Base-by-base conservation (phyloP, 2,329 filamentous ascomycete species). In the Pestalotiopsis sp. region DNA sequence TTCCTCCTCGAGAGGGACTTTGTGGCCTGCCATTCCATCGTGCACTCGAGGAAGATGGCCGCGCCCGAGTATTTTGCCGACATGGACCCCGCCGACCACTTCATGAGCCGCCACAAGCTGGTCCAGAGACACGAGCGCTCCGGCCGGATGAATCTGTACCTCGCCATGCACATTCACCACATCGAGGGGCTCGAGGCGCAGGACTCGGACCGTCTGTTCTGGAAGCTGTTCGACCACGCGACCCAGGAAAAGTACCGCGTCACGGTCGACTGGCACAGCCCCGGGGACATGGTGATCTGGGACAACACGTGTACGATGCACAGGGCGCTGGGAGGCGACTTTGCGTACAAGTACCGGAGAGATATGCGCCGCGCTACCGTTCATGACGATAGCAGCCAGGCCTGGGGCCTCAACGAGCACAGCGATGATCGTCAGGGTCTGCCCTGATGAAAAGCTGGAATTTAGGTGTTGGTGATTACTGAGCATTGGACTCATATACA, bases 81-180 rank as follows among this genome's bases (percentile, higher is more conserved):
- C 31, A 70, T 82, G 4, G 73, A 79, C 38, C 72, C 77, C 1
- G 66, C 72, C 36, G 70, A 73, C 45, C 69, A 80, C 72, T 63
- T 68, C 25, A 61, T 72, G 79, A 72, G 74, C 25, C 72, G 79
- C 12, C 84, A 86, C 70, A 76, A 75, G 49, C 71, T 86, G 0
- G 69, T 85, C 0, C 83, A 85, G 72, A 73, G 66, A 4, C 84
- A 86, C 62, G 82, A 85, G 70, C 78, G 80, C 0, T 80, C 77
- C 9, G 80, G 80, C 2, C 74, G 84, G 2, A 81, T 78, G 77
- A 85, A 83, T 65, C 59, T 86, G 17, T 86, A 85, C 69, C 76
- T 85, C 36, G 81, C 83, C 0, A 75, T 78, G 4, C 81, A 85
- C 69, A 76, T 79, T 9, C 82, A 84, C 70, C 83, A 84, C 68